A percentile compares a stretch with the other conserved stretches of the same genome.
phyloP scores from a whole-genome alignment of 2,329 filamentous ascomycete genomes.

The Paracoccidioides lutzii region DNA sequence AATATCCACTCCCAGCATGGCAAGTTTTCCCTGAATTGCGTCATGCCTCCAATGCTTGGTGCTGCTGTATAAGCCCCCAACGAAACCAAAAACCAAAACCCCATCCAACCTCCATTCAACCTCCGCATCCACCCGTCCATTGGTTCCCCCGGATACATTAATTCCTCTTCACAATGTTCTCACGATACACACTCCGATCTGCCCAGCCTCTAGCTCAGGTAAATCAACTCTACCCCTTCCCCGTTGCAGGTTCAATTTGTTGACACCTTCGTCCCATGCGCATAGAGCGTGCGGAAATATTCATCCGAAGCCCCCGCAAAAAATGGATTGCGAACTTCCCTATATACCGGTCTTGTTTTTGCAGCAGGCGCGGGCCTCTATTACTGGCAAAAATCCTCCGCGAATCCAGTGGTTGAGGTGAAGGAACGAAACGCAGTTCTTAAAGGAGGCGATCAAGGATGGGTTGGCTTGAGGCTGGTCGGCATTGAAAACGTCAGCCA shows the following conservation, averaged over 20 bases:
- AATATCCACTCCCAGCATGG: not conserved
- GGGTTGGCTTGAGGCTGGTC: constrained; percentile 66
- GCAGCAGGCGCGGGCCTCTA: constrained; percentile 45
- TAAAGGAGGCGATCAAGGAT: constrained; percentile 80
- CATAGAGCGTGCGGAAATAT: constrained; percentile 56
- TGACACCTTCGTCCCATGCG: constrained; percentile 7
- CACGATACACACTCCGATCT: constrained; percentile 51
- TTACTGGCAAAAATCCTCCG: constrained; percentile 28
- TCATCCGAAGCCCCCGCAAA: constrained; percentile 50
- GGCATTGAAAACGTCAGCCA: constrained; percentile 71
- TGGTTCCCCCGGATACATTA: not conserved
- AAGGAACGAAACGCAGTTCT: constrained; percentile 43
- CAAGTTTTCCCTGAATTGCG: not conserved
- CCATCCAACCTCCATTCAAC: not conserved
- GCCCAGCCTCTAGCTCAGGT: constrained; percentile 55
- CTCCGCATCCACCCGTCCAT: not conserved
- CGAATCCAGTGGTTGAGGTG: constrained; percentile 19
- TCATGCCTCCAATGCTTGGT: not conserved
- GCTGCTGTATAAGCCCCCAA: not conserved
- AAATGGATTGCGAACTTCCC: constrained; percentile 42
- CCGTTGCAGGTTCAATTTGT: constrained; percentile 2
- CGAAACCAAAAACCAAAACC: not conserved
- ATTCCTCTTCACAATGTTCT: constrained; percentile 46
- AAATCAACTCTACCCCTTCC: constrained; percentile 21
- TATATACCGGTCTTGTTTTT: constrained; percentile 39